Percentiles rank a stretch among this genome's conserved stretches.
phyloP scores from a whole-genome alignment of 495 filamentous ascomycete species.

The Penicillium antarcticum region DNA sequence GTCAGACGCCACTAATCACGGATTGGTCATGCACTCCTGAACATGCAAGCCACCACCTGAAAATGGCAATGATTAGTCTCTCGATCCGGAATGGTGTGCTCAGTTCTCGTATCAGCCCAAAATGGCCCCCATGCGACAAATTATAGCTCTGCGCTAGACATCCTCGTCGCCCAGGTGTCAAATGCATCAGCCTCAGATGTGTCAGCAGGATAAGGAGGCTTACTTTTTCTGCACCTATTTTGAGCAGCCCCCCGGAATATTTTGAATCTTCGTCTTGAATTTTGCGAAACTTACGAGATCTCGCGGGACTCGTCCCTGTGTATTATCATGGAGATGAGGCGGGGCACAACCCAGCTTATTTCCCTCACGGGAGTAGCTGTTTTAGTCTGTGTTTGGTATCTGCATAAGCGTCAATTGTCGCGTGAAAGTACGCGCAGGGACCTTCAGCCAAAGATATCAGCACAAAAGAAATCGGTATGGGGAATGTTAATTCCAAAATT shows the following conservation, averaged over 20 bases:
- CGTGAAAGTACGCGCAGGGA: background rate
- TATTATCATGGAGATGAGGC: too few species aligned
- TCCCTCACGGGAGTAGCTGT: background rate
- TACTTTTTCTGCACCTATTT: too few species aligned
- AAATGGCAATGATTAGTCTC: background rate
- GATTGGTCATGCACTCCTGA: background rate
- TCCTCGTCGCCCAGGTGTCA: background rate
- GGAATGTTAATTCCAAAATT: background rate
- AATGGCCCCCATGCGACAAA: background rate
- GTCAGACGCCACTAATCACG: background rate
- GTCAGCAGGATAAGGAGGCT: too few species aligned
- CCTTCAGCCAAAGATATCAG: background rate
- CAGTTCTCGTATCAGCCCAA: background rate
- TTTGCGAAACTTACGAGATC: too few species aligned
- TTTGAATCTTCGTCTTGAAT: too few species aligned
- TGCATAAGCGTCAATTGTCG: background rate
- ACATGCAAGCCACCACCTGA: slow-evolving; percentile 1
- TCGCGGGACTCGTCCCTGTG: too few species aligned
- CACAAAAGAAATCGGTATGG: background rate
- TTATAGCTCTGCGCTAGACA: background rate
- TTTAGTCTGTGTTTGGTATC: background rate
- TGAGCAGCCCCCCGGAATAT: too few species aligned
- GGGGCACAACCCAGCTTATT: background rate
- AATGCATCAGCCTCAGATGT: background rate
- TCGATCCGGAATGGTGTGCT: background rate